These are phyloP conservation scores for Phytophthora sp. DNA, from an alignment of 352 stramenopile genomes.

Conservation along the genomic window DNA sequence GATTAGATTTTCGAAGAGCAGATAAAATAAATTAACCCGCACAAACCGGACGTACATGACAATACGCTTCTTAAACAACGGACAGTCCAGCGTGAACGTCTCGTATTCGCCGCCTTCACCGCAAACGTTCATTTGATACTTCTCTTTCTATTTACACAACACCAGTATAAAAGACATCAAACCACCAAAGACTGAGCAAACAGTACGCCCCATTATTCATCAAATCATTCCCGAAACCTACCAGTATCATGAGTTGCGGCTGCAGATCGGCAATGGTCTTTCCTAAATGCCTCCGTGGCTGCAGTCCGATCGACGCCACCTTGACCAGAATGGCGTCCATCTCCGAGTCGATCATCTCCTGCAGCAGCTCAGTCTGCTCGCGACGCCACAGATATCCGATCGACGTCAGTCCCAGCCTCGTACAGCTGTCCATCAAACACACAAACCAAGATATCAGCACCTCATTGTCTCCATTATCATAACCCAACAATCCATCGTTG, in stretches of 20 bases:
- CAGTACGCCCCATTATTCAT: not conserved
- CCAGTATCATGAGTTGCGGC: conserved; percentile 90
- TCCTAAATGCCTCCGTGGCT: conserved; percentile 84
- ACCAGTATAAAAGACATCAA: conserved; percentile 15
- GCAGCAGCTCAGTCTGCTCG: conserved; percentile 91
- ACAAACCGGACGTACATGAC: conserved; percentile 68
- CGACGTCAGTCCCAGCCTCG: conserved; percentile 93
- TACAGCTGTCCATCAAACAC: conserved; percentile 68
- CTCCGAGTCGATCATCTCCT: conserved; percentile 94
- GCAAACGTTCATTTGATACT: conserved; percentile 98
- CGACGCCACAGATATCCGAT: conserved; percentile 97
- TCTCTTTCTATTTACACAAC: conserved; percentile 75
- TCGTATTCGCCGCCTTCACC: conserved; percentile 99
- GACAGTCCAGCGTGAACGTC: conserved; percentile 98
- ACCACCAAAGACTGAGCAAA: conserved; percentile 15
- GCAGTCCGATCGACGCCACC: conserved; percentile 92
- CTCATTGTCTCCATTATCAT: not conserved
- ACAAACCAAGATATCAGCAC: not conserved
- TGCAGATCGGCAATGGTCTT: conserved; percentile 89
- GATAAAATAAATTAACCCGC: too few species aligned
- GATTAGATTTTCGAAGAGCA: conserved; percentile 3
- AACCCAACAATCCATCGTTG: not conserved
- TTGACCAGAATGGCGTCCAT: conserved; percentile 98
- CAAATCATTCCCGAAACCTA: conserved; percentile 8
- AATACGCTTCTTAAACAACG: conserved; percentile 94